Percentiles rank a stretch among this genome's conserved stretches.
These are phyloP conservation scores for Nasturtium officinale DNA, from an alignment of 345 rosid species.

Conservation along the genomic window DNA sequence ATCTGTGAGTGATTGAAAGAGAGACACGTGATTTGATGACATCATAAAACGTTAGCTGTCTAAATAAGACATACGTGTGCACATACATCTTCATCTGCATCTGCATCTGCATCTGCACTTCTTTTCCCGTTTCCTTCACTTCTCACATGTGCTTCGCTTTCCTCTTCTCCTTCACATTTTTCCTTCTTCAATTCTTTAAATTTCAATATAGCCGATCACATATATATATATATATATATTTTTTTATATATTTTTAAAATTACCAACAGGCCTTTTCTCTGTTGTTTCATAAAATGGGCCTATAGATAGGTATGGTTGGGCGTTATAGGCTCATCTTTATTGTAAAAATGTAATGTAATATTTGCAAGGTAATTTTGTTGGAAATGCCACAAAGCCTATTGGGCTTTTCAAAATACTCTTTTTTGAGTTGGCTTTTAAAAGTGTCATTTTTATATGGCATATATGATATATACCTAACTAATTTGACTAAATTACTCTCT, in stretches of 20 bases:
- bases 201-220: background rate
- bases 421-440: too few species aligned
- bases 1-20: conserved; percentile 38
- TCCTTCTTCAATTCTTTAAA: background rate
- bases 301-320: background rate
- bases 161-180: conserved; percentile 20
- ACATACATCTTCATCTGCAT: conserved; percentile 27
- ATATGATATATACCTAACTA: too few species aligned
- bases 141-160: conserved; percentile 41
- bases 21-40: conserved; percentile 42
- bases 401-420: too few species aligned
- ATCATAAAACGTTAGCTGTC: conserved; percentile 39
- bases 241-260: background rate
- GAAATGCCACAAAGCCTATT: too few species aligned
- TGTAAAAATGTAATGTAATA: too few species aligned
- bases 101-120: conserved; percentile 37
- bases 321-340: too few species aligned
- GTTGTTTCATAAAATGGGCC: background rate
- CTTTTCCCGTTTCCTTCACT: conserved; percentile 35
- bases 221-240: too few species aligned
- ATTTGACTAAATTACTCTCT: too few species aligned
- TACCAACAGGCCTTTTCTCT: background rate
- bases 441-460: too few species aligned
- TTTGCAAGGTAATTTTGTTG: too few species aligned
- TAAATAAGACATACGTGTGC: conserved; percentile 40